Percentiles rank a stretch among this genome's conserved stretches.
Evolutionary conservation across 2,329 filamentous ascomycete genomes (phyloP).

Genomic region (Fusarium torreyae): DNA sequence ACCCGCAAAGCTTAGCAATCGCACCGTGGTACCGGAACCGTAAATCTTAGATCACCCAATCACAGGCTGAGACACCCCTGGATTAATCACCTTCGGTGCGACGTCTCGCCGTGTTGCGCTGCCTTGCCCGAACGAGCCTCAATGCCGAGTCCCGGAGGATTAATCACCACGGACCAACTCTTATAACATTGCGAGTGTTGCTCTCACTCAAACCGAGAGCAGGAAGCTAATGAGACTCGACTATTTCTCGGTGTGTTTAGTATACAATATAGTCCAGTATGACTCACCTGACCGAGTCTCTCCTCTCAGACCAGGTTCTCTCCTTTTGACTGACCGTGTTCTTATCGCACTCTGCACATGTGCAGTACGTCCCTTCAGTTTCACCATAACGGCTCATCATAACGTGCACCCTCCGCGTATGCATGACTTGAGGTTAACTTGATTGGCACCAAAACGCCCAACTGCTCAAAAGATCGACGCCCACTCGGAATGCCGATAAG

Average conservation of each 20-base stretch:
- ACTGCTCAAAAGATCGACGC: constrained; percentile 18
- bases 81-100: constrained; percentile 47
- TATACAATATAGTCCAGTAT: not conserved
- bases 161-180: constrained; percentile 1
- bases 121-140: constrained; percentile 13
- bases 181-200: constrained; percentile 4
- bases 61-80: constrained; percentile 11
- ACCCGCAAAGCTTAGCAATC: constrained; percentile 42
- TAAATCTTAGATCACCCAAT: constrained; percentile 36
- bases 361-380: not conserved
- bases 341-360: not conserved
- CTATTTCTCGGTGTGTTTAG: not conserved
- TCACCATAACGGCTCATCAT: constrained; percentile 1
- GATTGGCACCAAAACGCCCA: constrained; percentile 13
- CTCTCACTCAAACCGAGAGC: not conserved
- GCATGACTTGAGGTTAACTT: constrained; percentile 9
- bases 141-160: constrained; percentile 14
- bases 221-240: not conserved
- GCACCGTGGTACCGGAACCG: constrained; percentile 21
- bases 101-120: constrained; percentile 23
- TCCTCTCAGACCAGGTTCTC: constrained; percentile 1
- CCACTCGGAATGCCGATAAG: constrained; percentile 9
- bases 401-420: not conserved
- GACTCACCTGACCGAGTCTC: constrained; percentile 15
- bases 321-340: not conserved